These are phyloP conservation scores for Climacium dendroides DNA, from an alignment of 225 moss, liverwort and hornwort genomes.

Conservation along the genomic window DNA sequence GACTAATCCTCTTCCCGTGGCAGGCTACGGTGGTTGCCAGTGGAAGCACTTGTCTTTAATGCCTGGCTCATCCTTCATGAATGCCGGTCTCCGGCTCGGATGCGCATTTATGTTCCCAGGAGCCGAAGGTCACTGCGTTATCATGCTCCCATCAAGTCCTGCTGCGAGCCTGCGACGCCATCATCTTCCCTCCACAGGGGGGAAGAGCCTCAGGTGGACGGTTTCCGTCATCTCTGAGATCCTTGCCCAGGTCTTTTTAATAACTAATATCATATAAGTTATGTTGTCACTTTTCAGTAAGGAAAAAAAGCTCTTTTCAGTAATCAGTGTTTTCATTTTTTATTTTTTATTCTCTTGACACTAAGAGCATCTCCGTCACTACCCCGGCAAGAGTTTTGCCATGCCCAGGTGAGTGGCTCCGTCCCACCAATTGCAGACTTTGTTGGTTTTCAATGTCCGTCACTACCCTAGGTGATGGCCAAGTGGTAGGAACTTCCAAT, in stretches of 20 bases:
- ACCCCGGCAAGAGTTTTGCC: neutral
- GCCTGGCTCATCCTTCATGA: neutral
- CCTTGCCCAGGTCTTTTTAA: neutral
- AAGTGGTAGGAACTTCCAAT: no score
- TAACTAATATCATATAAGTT: neutral
- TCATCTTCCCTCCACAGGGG: no score
- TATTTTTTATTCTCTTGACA: accelerated
- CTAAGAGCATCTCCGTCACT: neutral
- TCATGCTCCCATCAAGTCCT: neutral
- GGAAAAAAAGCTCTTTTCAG: neutral
- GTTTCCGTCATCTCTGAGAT: neutral
- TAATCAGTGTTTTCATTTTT: neutral
- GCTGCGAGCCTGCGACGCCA: neutral
- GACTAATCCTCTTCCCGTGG: neutral
- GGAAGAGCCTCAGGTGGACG: no score
- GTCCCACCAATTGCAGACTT: neutral
- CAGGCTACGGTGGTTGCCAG: neutral
- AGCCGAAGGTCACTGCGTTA: neutral
- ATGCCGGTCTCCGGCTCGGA: neutral
- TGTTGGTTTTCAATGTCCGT: neutral
- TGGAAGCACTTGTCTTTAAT: neutral
- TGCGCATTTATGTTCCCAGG: neutral
- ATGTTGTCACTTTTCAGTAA: neutral
- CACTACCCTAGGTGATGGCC: no score
- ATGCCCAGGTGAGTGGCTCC: accelerated